These are phyloP conservation scores for Leccinum ochraceum DNA, from an alignment of 768 basidiomycete species.

Conservation along the genomic window DNA sequence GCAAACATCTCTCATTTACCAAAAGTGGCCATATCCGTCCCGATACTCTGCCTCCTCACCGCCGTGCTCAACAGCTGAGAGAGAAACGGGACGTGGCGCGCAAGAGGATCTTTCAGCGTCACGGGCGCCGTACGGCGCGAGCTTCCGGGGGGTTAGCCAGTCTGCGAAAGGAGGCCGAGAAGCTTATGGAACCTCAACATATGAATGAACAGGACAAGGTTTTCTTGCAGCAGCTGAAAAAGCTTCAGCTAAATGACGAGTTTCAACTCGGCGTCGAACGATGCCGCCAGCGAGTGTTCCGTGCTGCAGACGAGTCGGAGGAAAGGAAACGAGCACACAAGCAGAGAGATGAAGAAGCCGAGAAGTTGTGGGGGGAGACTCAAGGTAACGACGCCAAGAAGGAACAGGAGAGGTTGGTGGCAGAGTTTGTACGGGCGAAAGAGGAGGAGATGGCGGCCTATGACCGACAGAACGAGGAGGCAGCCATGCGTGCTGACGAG, in stretches of 20 bases:
- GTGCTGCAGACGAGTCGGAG: slow-evolving; percentile 22
- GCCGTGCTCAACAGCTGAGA: slow-evolving; percentile 2
- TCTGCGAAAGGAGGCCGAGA: slow-evolving; percentile 17
- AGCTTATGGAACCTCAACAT: slow-evolving; percentile 15
- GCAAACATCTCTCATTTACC: slow-evolving; percentile 20
- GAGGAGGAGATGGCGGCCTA: slow-evolving; percentile 10
- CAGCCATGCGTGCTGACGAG: slow-evolving; percentile 13
- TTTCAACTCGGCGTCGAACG: slow-evolving; percentile 17
- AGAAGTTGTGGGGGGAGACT: slow-evolving; percentile 16
- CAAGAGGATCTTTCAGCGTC: not conserved
- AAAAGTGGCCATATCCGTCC: not conserved
- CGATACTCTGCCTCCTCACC: slow-evolving; percentile 1
- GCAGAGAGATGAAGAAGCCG: slow-evolving; percentile 23
- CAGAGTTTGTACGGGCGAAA: slow-evolving; percentile 17
- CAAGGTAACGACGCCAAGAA: slow-evolving; percentile 15
- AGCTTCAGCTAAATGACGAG: slow-evolving; percentile 17
- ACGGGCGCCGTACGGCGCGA: slow-evolving; percentile 4
- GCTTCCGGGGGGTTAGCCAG: slow-evolving; percentile 1
- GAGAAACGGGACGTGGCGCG: slow-evolving; percentile 14
- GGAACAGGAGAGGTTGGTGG: slow-evolving; percentile 22
- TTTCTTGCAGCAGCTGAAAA: slow-evolving; percentile 26
- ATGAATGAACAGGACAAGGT: slow-evolving; percentile 26
- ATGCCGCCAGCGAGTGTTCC: slow-evolving; percentile 21
- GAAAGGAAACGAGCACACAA: slow-evolving; percentile 19
- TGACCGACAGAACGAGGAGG: slow-evolving; percentile 15